phyloP scores from a whole-genome alignment of 495 filamentous ascomycete species.

The Trichoderma parareesei region DNA sequence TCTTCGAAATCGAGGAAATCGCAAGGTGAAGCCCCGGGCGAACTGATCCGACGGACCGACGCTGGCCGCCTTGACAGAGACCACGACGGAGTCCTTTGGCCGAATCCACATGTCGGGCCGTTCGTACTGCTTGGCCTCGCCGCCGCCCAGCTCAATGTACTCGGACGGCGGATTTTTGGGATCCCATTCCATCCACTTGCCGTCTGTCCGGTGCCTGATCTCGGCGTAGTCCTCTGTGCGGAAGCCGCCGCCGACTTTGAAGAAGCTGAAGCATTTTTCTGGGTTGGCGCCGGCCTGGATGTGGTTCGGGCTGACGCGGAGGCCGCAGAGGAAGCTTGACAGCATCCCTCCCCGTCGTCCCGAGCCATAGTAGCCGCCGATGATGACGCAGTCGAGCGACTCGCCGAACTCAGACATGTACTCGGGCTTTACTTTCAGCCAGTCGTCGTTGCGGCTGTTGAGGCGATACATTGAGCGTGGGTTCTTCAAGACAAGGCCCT shows the following conservation, averaged over 20 bases:
- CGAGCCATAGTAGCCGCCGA: constrained; percentile 90
- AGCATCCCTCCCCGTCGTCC: constrained; percentile 75
- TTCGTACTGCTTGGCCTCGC: constrained; percentile 61
- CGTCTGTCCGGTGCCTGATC: constrained; percentile 75
- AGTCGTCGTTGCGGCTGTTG: constrained; percentile 90
- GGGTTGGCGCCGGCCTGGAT: constrained; percentile 45
- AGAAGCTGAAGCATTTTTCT: constrained; percentile 83
- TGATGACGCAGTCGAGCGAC: constrained; percentile 76
- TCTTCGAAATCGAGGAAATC: constrained; percentile 86
- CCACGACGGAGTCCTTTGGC: constrained; percentile 76
- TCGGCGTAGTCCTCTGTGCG: constrained; percentile 75
- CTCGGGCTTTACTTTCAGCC: constrained; percentile 98
- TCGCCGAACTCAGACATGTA: constrained; percentile 98
- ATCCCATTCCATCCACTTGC: constrained; percentile 88
- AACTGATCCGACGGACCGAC: constrained; percentile 68
- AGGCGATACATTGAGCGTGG: constrained; percentile 77
- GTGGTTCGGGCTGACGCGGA: constrained; percentile 65
- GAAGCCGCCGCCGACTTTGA: constrained; percentile 93
- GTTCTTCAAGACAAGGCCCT: constrained; percentile 92
- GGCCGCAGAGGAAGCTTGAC: constrained; percentile 79
- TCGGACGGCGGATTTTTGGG: constrained; percentile 66
- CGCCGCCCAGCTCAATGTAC: constrained; percentile 76
- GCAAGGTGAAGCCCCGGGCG: constrained; percentile 66
- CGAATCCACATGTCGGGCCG: constrained; percentile 90
- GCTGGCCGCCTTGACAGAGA: constrained; percentile 86